Evolutionary conservation across 768 basidiomycete genomes (phyloP), one percentile per base, ranked within the genome.

Genomic region (Suillus paluster): DNA sequence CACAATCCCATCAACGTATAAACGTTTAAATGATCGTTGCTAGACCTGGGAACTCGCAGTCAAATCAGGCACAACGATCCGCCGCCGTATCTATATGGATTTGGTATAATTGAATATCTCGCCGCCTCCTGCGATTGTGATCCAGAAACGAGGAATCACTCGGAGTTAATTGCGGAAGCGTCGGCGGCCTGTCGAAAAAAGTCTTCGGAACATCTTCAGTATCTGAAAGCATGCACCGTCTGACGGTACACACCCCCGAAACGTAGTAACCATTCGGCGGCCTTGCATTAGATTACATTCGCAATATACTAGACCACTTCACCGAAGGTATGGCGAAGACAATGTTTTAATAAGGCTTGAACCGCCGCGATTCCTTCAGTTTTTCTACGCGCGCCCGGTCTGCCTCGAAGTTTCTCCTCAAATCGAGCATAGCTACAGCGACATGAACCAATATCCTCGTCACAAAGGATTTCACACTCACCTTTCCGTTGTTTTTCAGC

Each of bases 401-500:
- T 67, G 86, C 86, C 69, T 95, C 93, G 84, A 95, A 97, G 69
- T 86, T 89, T 68, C 81, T 83, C 71, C 91, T 91, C 38, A 89
- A 77, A 62, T 86, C 79, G 63, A 86, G 77, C 60, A 88, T 73
- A 46, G 83, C 87, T 88, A 66, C 27, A 64, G 17, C 55, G 58
- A 8, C 45, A 34, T 19, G 17, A 58, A 53, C 17, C 58, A 52
- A 65, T 36, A 59, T 39, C 5, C 67, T 8, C 67, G 55, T 36
- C 33, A 21, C 12, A 61, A 41, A 17, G 38, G 11, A 45, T 19
- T 3, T 8, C 10, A 58, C 12, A 34, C 81, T 59, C 62, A 95
- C 95, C 88, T 75, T 89, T 84, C 61, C 94, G 79, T 74, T 95
- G 95, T 78, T 90, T 91, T 75, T 95, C 95, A 53, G 89, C 90